Evolutionary conservation across 2,329 filamentous ascomycete genomes (phyloP), one percentile per base, ranked within the genome.

Genomic region (Diaporthe longicolla): DNA sequence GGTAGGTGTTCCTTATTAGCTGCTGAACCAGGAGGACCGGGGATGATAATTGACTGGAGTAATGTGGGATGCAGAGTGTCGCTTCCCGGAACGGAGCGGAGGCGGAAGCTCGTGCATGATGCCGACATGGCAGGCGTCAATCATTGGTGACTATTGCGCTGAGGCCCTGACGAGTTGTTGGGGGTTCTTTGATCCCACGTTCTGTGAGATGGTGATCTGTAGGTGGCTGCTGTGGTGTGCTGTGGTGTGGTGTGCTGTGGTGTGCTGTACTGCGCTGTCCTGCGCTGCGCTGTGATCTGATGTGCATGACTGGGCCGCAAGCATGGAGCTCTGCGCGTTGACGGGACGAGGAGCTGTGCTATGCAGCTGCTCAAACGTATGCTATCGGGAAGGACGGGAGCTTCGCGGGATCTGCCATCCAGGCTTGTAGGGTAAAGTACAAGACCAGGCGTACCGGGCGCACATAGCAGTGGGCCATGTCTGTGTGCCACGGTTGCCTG

Each of bases 401-500:
- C 48, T 68, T 68, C 63, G 48, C 48, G 48, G 63, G 63, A 54
- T 66, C 45, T 66, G 37, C 48, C 63, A 52, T 15, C n/a, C 45
- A n/a, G 40, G 59, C 59, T 19, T 45, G 59, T 19, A 32, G 43
- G 43, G 15, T 29, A 45, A 9, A 43, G 35, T 17, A 32, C 15
- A 19, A 50, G 17, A 24, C 35, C 13, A 43, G 40, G 40, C 15
- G 37, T 11, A 43, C 4, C 40, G 13, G 40, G 40, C 40, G 40
- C 19, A 17, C 43, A 50, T 13, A 21, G 45, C 21, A 66, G 29
- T n/a, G 45, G 63, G 63, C 63, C 11, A 40, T 68, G 63, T 54
- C 63, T 68, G 45, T 50, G 61, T 32, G 59, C 58, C 32, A 65
- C 59, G 40, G 26, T 32, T 63, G 40, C 40, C 40, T 29, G 24